These are phyloP conservation scores for Nicotiana sylvestris DNA, from an alignment of 257 asterid species.

Conservation along the genomic window DNA sequence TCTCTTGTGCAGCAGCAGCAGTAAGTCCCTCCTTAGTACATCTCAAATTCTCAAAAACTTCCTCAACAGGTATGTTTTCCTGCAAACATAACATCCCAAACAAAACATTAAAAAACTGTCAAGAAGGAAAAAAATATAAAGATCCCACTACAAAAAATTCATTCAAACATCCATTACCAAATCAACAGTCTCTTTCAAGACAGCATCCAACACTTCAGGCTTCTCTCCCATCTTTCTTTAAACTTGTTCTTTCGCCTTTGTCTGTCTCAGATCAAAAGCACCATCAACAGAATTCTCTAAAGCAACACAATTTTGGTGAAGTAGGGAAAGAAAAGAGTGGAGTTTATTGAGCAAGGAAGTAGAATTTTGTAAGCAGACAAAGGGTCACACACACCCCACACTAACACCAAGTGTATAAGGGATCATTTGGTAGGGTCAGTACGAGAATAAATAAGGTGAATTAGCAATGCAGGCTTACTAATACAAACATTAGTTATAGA, in stretches of 20 bases:
- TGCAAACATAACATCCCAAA: constrained; percentile 26
- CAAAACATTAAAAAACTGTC: constrained; percentile 17
- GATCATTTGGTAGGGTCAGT: too few relatives aligned
- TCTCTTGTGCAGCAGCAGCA: constrained; percentile 69
- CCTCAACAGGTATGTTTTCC: constrained; percentile 95
- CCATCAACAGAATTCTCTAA: background rate
- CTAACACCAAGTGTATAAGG: background rate
- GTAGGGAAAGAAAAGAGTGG: background rate
- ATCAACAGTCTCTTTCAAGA: constrained; percentile 94
- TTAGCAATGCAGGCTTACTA: too few relatives aligned
- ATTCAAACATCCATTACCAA: constrained; percentile 66
- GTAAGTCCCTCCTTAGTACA: constrained; percentile 89
- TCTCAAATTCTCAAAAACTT: constrained; percentile 91
- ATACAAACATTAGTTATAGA: too few relatives aligned
- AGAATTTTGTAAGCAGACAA: background rate
- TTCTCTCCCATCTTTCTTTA: constrained; percentile 58
- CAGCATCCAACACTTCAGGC: constrained; percentile 95
- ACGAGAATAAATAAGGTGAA: too few relatives aligned
- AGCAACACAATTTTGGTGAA: background rate
- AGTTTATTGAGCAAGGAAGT: background rate
- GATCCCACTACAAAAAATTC: background rate
- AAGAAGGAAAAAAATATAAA: background rate
- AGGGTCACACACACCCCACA: background rate
- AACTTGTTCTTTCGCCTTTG: background rate
- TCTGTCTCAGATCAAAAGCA: background rate